Base-by-base conservation (phyloP, 2,329 filamentous ascomycete genomes). In the Talaromyces verruculosus region DNA sequence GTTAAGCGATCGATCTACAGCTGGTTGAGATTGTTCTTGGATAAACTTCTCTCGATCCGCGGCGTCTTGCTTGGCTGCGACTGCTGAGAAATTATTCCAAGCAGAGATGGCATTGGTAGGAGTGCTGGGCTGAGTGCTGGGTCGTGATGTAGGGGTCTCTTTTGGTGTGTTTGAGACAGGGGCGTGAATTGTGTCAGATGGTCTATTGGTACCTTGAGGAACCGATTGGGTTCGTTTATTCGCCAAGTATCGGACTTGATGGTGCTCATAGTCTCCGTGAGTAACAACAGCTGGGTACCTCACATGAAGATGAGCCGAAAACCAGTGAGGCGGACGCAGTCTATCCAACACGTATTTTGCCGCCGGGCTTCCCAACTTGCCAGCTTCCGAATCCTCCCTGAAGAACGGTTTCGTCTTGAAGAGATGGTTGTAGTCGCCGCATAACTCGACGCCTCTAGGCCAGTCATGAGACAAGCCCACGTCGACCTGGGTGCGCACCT, bases 401-500 rank as follows among this genome's bases (percentile, higher is more conserved):
- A 98, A 95, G 71, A 88, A 83, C 0, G 84, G 84, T 80, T 98
- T 98, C 75, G 83, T 85, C 35, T 80, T 82, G 75, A 93, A 96
- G 1, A 99, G 80, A 49, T 81, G 80, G 58, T 84, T 79, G 57
- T 84, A 80, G 74, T 98, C 84, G 5, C 95, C 95, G 69, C 88
- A 85, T 75, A 87, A 88, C 79, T 97, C 95, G 63, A 98, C 87
- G 0, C 85, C 89, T 60, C 89, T 87, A 0, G 95, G 95, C 95
- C 95, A 99, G 80, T 99, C 95, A 75, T 99, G 95, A 71, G 93
- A 97, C 63, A 99, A 79, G 2, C 93, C 93, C 53, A 99, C 82
- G 71, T 99, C 95, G 43, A 98, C 88, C 73, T 96, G 94, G 19
- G 91, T 91, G n/a, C 88, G 86, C 37, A 98, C 74, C 72, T 93